phyloP scores from a whole-genome alignment of 768 basidiomycete species.

The Fomitopsis serialis region DNA sequence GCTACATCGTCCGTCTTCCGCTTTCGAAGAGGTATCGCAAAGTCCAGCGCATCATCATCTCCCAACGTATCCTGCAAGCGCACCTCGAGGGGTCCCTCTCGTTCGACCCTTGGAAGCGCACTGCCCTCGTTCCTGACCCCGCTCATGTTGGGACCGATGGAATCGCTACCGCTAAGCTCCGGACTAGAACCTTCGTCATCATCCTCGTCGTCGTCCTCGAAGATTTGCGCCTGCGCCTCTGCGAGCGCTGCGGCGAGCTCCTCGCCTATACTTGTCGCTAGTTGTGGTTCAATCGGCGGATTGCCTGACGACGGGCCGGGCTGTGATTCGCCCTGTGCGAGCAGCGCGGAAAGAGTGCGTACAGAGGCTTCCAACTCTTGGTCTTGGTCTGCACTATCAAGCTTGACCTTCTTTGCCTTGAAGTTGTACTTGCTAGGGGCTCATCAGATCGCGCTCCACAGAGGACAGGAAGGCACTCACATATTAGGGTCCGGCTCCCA shows the following conservation, averaged over 20 bases:
- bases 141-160: constrained; percentile 56
- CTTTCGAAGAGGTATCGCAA: constrained; percentile 66
- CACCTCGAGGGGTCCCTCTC: constrained; percentile 11
- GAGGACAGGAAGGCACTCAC: too few species aligned
- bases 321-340: constrained; percentile 39
- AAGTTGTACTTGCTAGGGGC: constrained; percentile 65
- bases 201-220: constrained; percentile 51
- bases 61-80: constrained; percentile 20
- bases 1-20: constrained; percentile 57
- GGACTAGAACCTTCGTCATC: constrained; percentile 45
- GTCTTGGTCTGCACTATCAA: constrained; percentile 47
- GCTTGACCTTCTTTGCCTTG: constrained; percentile 56
- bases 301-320: constrained; percentile 1
- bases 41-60: constrained; percentile 59
- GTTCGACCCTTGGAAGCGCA: constrained; percentile 5
- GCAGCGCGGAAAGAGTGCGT: constrained; percentile 66
- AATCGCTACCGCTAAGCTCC: constrained; percentile 32
- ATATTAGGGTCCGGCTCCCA: constrained; percentile 84
- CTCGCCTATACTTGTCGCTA: constrained; percentile 67
- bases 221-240: constrained; percentile 60
- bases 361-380: constrained; percentile 67
- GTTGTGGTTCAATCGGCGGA: constrained; percentile 46
- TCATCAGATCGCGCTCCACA: too few species aligned
- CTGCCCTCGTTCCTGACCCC: constrained; percentile 39
- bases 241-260: constrained; percentile 80